phyloP scores from a whole-genome alignment of 768 basidiomycete genomes.

The Cystoderma amianthinum region DNA sequence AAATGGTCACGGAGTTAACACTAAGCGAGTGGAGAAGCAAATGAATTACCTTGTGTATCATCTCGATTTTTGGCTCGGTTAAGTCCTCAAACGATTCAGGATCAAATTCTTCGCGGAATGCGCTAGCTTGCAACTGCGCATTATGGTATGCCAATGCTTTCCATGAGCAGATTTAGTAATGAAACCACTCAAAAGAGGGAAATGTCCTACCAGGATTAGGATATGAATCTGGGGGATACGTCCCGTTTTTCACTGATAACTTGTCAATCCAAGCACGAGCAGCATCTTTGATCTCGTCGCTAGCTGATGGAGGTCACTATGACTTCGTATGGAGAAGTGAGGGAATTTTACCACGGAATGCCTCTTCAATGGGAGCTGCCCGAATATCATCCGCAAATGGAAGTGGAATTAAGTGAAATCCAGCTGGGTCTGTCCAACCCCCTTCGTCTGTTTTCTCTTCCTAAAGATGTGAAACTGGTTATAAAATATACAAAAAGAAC shows the following conservation, averaged over 20 bases:
- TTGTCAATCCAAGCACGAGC: conserved; percentile 76
- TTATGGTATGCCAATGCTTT: conserved; percentile 83
- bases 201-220: conserved; percentile 77
- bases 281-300: conserved; percentile 56
- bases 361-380: conserved; percentile 61
- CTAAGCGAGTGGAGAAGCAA: conserved; percentile 5
- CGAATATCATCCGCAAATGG: conserved; percentile 96
- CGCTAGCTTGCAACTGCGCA: conserved; percentile 84
- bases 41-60: conserved; percentile 66
- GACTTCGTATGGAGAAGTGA: background rate
- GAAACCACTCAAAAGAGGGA: conserved; percentile 5
- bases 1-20: conserved; percentile 5
- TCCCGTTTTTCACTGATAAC: conserved; percentile 67
- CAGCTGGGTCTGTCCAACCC: conserved; percentile 79
- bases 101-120: conserved; percentile 88
- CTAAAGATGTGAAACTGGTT: conserved; percentile 28
- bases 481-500: no score
- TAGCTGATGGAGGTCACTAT: conserved; percentile 37
- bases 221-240: conserved; percentile 85
- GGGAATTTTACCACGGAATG: conserved; percentile 43
- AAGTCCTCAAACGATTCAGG: conserved; percentile 72
- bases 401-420: conserved; percentile 89
- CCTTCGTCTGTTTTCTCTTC: conserved; percentile 63
- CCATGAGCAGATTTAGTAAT: conserved; percentile 2
- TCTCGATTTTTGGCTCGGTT: conserved; percentile 68